A percentile compares a stretch with the other conserved stretches of the same genome.
phyloP scores from a whole-genome alignment of 2,329 filamentous ascomycete genomes.

The Fusarium papillatum region DNA sequence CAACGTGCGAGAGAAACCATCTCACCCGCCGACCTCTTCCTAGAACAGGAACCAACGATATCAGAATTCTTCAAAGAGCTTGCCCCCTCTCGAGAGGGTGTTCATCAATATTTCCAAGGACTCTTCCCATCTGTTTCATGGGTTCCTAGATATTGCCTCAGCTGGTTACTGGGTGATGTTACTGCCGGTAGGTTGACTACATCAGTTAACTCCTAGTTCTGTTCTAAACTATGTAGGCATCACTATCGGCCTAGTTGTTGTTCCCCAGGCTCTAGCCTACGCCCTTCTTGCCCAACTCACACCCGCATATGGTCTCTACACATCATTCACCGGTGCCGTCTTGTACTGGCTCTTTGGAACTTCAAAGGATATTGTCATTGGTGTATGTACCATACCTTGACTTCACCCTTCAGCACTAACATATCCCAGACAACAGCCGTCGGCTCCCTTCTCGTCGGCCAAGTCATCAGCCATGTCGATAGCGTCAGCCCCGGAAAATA shows the following conservation, averaged over 20 bases:
- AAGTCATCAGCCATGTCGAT: slow-evolving; percentile 56
- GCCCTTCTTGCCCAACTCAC: slow-evolving; percentile 77
- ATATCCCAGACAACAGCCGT: slow-evolving; percentile 66
- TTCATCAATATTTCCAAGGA: slow-evolving; percentile 62
- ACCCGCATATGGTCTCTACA: slow-evolving; percentile 82
- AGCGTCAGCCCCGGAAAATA: slow-evolving; percentile 50
- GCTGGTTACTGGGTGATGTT: slow-evolving; percentile 81
- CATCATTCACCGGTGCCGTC: slow-evolving; percentile 84
- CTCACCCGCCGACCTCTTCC: slow-evolving; percentile 48
- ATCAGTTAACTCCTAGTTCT: slow-evolving; percentile 55
- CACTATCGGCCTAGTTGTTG: slow-evolving; percentile 76
- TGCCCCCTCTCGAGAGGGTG: slow-evolving; percentile 61
- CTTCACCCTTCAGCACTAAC: neutral
- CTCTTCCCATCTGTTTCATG: slow-evolving; percentile 77
- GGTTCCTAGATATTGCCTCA: slow-evolving; percentile 78
- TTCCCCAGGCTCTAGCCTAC: slow-evolving; percentile 87
- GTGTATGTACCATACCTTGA: slow-evolving; percentile 52
- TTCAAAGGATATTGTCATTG: slow-evolving; percentile 88
- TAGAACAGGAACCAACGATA: slow-evolving; percentile 78
- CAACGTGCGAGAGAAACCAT: slow-evolving; percentile 42
- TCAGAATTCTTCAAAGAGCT: slow-evolving; percentile 71
- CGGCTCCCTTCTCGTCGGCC: slow-evolving; percentile 64
- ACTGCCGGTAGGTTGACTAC: slow-evolving; percentile 69
- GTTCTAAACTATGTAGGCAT: slow-evolving; percentile 51
- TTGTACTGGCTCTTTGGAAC: slow-evolving; percentile 89